Base-by-base conservation (phyloP, 2,329 filamentous ascomycete species). In the Plenodomus biglobosus region DNA sequence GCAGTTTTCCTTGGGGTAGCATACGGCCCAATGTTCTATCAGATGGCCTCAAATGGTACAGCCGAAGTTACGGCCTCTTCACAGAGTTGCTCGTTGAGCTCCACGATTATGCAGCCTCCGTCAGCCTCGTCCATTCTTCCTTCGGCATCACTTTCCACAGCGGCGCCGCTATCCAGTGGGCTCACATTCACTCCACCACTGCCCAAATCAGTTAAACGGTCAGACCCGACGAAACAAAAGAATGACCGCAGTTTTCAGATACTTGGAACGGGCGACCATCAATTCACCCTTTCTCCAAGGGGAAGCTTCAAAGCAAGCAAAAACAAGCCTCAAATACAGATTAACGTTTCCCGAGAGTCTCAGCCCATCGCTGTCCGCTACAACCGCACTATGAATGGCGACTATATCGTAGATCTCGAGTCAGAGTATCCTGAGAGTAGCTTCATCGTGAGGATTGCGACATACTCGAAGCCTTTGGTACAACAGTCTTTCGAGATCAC, bases 191-290 rank as follows among this genome's bases (percentile, higher is more conserved):
- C 59, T 15, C 44, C 56, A 5, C 41, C 50, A 38, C 42, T 41
- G 35, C 34, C 11, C 46, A 27, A 50, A 52, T 32, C 46, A 50
- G 21, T 42, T 30, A 18, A 52, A 48, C 35, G 37, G 35, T 27
- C 53, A 52, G 38, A 16, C 20, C 3, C 22, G 11, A 32, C 27
- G 11, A 32, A 32, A 32, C 27, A 10, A 32, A 32, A 54, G 19
- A 56, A 61, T 34, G 34, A 40, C 11, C 68, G 74, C 34, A 64
- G 67, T 10, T 82, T 81, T 58, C 76, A 80, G 48, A 70, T 82
- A n/a, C 74, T 80, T 50, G 72, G 77, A n/a, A 73, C 81, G 52
- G 79, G 78, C 4, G 76, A 81, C 50, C 75, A 75, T 40, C 78
- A 82, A 56, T 76, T 83, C 46, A 65, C 80, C 37, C 71, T 83